A percentile compares a stretch with the other conserved stretches of the same genome.
phyloP scores from a whole-genome alignment of 1,139 yeast genomes.

The Yamadazyma pseudoaaseri region DNA sequence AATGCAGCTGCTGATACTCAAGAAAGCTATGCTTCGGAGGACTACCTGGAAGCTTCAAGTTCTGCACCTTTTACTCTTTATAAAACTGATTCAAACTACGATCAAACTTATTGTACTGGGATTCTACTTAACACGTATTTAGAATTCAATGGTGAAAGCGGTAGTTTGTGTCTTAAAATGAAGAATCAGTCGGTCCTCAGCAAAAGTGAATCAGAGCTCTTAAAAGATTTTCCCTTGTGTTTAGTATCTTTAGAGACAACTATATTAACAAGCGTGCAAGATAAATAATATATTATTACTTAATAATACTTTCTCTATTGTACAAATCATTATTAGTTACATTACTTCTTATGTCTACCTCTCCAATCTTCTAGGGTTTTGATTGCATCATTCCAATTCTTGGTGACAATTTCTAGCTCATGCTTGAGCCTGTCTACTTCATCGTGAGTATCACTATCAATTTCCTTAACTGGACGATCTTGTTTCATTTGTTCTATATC shows the following conservation, averaged over 20 bases:
- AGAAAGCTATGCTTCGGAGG: background rate
- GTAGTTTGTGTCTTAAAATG: slow-evolving; percentile 20
- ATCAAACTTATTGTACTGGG: slow-evolving; percentile 29
- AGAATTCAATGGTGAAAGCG: slow-evolving; percentile 18
- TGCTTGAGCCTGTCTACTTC: slow-evolving; percentile 23
- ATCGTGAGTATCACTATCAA: slow-evolving; percentile 1
- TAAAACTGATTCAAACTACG: slow-evolving; percentile 11
- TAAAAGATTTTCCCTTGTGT: slow-evolving; percentile 33
- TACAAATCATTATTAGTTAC: background rate
- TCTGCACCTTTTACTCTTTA: background rate
- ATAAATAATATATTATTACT: no score
- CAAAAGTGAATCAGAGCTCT: slow-evolving; percentile 17
- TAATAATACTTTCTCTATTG: no score
- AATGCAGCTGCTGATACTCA: background rate
- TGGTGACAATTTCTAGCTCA: slow-evolving; percentile 36
- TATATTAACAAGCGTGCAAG: slow-evolving; percentile 15
- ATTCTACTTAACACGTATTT: slow-evolving; percentile 29
- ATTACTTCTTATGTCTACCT: slow-evolving; percentile 6
- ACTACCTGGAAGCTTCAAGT: background rate
- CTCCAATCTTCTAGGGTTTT: slow-evolving; percentile 48
- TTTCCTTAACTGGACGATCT: background rate
- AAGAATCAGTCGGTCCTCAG: slow-evolving; percentile 12
- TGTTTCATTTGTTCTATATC: slow-evolving; percentile 6
- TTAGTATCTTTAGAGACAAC: slow-evolving; percentile 34
- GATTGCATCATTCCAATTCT: slow-evolving; percentile 46